Conservation (phyloP, 1,284 basidiomycete genomes). For the Cryptococcus sp. region DNA sequence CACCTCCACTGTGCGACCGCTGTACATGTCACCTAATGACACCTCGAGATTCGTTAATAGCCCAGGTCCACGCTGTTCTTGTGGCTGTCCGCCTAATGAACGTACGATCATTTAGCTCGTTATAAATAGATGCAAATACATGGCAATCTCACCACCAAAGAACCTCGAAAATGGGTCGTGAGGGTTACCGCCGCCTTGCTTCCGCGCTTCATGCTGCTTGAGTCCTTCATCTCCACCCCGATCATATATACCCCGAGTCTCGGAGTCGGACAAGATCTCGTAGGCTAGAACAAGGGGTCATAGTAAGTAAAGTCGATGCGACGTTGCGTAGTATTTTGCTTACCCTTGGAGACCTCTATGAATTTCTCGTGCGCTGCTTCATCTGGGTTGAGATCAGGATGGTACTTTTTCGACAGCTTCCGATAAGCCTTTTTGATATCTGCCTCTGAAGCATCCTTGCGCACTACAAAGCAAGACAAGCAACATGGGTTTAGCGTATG, state of each 20-base stretch:
- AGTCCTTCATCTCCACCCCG: constrained; percentile 88
- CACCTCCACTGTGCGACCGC: constrained; percentile 77
- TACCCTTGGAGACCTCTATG: constrained; percentile 84
- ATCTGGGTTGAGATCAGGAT: constrained; percentile 92
- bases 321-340: constrained; percentile 30
- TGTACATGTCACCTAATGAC: constrained; percentile 80
- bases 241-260: constrained; percentile 90
- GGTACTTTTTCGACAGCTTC: constrained; percentile 80
- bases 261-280: constrained; percentile 80
- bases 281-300: constrained; percentile 64
- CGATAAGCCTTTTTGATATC: constrained; percentile 89
- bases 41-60: constrained; percentile 86
- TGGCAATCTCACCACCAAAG: constrained; percentile 66
- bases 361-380: constrained; percentile 78
- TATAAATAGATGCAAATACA: neutral
- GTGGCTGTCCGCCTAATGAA: constrained; percentile 61
- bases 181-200: constrained; percentile 61
- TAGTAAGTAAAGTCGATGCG: too few relatives aligned
- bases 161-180: constrained; percentile 91
- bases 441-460: constrained; percentile 73
- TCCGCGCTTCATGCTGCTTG: constrained; percentile 70
- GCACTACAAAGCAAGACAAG: constrained; percentile 58
- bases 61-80: constrained; percentile 77
- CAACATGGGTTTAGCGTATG: neutral
- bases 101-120: neutral